These are phyloP conservation scores for Penicillium sp. DNA, from an alignment of 2,329 filamentous ascomycete genomes.

Conservation along the genomic window DNA sequence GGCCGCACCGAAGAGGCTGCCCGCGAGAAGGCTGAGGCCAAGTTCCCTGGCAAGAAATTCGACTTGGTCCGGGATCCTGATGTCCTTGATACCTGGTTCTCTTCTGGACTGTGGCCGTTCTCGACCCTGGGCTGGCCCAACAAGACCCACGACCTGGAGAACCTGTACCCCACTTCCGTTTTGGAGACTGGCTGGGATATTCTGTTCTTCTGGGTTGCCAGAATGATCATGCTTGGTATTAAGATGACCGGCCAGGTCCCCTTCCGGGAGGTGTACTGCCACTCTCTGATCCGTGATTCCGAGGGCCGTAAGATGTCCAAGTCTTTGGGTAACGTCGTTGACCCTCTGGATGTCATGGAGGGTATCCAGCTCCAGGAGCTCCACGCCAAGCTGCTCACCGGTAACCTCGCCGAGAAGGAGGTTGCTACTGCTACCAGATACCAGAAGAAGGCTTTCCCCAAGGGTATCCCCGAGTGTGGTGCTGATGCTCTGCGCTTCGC, in stretches of 20 bases:
- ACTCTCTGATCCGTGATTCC: slow-evolving; percentile 81
- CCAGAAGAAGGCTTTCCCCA: slow-evolving; percentile 86
- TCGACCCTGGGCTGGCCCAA: slow-evolving; percentile 87
- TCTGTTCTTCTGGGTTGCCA: slow-evolving; percentile 70
- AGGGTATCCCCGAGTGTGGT: slow-evolving; percentile 88
- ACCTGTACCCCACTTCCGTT: slow-evolving; percentile 75
- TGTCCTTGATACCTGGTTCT: slow-evolving; percentile 95
- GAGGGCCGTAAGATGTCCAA: slow-evolving; percentile 97
- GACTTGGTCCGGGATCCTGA: slow-evolving; percentile 75
- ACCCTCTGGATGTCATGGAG: slow-evolving; percentile 84
- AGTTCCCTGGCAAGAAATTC: slow-evolving; percentile 73
- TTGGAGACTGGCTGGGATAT: slow-evolving; percentile 95
- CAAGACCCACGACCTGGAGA: slow-evolving; percentile 67
- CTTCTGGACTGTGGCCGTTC: slow-evolving; percentile 87
- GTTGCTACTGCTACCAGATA: slow-evolving; percentile 79
- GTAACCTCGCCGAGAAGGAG: slow-evolving; percentile 78
- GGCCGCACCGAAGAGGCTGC: slow-evolving; percentile 74
- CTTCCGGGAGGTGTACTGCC: slow-evolving; percentile 92
- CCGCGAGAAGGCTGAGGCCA: slow-evolving; percentile 65
- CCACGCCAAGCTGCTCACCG: slow-evolving; percentile 68
- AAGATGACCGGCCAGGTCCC: slow-evolving; percentile 87
- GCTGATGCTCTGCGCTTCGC: slow-evolving; percentile 87
- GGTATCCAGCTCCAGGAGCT: slow-evolving; percentile 71
- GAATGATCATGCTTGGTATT: slow-evolving; percentile 90
- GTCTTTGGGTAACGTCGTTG: slow-evolving; percentile 87